Evolutionary conservation across 176 grass and related monocot genomes (phyloP), one percentile per base, ranked within the genome.

Genomic region (Avena eriantha): DNA sequence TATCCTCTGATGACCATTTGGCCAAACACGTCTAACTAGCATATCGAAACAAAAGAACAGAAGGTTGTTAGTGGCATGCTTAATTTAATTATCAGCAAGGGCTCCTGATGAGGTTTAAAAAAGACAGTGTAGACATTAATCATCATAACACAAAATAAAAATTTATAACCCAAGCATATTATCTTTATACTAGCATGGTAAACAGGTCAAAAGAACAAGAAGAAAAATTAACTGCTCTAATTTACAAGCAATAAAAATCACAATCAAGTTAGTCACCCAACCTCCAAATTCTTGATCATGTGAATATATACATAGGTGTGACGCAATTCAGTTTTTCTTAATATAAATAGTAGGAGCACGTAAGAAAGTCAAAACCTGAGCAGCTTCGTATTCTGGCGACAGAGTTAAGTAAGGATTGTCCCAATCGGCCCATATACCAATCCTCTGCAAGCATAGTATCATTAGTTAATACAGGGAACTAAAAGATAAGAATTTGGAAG

Each of bases 341-440:
- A 14, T 15, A 85, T 71, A 89, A 74, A 78, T 29, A 61, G 58
- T 86, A 83, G 64, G 53, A 89, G 49, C 70, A 71, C 34, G 61
- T 64, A 83, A 73, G 10, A 36, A 66, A 43, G n/a, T 66, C 46
- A 86, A 80, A 88, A 98, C 96, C 96, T 98, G 96, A 89, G 96
- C 93, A 60, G 96, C 92, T 90, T 98, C 96, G 88, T 98, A 98
- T 80, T 98, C 96, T 46, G 93, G 96, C 24, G 69, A 94, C 35
- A 98, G 92, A 73, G 96, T 98, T 70, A 98, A 60, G 77, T 98
- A 98, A 79, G 96, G 96, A 49, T 89, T 90, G 24, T 88, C 88
- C 96, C 96, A 98, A 94, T 98, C 93, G 56, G 96, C 96, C 96
- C 93, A 98, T 85, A 98, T 86, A 83, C 96, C 96, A 70, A 86